Evolutionary conservation across 768 basidiomycete species (phyloP).

Genomic region (Pisolithus tinctorius): DNA sequence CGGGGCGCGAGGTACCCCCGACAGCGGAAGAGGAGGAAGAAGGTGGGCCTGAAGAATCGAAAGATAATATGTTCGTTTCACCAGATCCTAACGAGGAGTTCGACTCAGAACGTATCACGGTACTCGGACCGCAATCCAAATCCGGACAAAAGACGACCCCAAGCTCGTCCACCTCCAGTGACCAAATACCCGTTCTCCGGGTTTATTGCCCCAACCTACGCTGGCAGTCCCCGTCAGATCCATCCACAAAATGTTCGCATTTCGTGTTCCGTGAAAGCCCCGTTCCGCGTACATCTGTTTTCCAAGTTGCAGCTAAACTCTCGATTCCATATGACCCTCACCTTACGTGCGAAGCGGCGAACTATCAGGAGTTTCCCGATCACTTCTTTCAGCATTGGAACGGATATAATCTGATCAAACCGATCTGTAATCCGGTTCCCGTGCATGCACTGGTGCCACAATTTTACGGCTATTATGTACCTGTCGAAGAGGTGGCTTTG

Average conservation of each 20-base stretch:
- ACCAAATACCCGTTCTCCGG: background rate
- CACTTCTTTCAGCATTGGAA: constrained; percentile 22
- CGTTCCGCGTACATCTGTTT: constrained; percentile 26
- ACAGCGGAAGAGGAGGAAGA: background rate
- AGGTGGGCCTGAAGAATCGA: background rate
- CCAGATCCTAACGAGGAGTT: background rate
- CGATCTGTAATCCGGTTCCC: constrained; percentile 37
- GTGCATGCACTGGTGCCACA: constrained; percentile 50
- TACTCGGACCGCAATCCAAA: background rate
- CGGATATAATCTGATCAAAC: constrained; percentile 18
- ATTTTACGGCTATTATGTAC: constrained; percentile 56
- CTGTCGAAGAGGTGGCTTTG: constrained; percentile 7
- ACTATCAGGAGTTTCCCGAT: constrained; percentile 22
- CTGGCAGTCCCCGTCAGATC: constrained; percentile 7
- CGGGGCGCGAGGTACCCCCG: background rate
- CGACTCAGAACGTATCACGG: background rate
- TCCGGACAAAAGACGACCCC: background rate
- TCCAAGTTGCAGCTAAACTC: constrained; percentile 41
- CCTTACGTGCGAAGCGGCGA: constrained; percentile 24
- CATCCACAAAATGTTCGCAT: constrained; percentile 11
- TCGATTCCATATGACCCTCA: constrained; percentile 33
- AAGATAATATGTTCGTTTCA: background rate
- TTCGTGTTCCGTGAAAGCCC: accelerated
- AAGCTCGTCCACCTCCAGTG: background rate
- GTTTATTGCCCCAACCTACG: constrained; percentile 6